phyloP scores from a whole-genome alignment of 108 stramenopile species.

The Schizochytrium sp. region DNA sequence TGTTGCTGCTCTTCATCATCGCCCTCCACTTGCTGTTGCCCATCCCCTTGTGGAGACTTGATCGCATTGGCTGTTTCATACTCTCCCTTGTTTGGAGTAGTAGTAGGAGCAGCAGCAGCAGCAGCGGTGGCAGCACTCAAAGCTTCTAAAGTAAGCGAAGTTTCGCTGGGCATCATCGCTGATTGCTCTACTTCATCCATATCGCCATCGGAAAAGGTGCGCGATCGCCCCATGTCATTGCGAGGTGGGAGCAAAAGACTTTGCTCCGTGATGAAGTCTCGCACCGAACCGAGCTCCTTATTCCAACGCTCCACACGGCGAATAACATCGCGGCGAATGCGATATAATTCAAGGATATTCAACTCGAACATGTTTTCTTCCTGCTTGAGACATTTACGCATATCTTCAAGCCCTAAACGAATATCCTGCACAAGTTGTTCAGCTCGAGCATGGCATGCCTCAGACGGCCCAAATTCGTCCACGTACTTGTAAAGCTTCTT shows the following conservation, averaged over 20 bases:
- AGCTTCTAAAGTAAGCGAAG: too few relatives aligned
- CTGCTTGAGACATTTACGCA: neutral
- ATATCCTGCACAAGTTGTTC: neutral
- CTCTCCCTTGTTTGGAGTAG: too few relatives aligned
- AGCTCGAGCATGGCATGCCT: neutral
- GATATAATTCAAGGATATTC: neutral
- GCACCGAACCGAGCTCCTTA: neutral
- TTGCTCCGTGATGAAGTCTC: neutral
- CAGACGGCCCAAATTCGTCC: neutral
- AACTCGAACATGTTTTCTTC: constrained; percentile 8
- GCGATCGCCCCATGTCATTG: neutral
- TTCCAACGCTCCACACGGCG: neutral
- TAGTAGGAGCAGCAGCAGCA: too few relatives aligned
- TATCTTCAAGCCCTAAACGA: neutral
- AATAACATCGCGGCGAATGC: neutral
- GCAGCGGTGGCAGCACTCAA: too few relatives aligned
- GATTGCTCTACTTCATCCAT: neutral
- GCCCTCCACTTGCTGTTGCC: too few relatives aligned
- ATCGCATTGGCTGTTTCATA: too few relatives aligned
- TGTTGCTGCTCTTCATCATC: too few relatives aligned
- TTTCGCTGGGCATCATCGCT: neutral
- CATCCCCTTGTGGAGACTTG: too few relatives aligned
- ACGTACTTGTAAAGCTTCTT: neutral
- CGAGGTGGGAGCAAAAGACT: neutral
- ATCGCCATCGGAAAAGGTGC: constrained; percentile 9